These are phyloP conservation scores for Colletotrichum phormii DNA, from an alignment of 2,329 filamentous ascomycete genomes.

Conservation along the genomic window DNA sequence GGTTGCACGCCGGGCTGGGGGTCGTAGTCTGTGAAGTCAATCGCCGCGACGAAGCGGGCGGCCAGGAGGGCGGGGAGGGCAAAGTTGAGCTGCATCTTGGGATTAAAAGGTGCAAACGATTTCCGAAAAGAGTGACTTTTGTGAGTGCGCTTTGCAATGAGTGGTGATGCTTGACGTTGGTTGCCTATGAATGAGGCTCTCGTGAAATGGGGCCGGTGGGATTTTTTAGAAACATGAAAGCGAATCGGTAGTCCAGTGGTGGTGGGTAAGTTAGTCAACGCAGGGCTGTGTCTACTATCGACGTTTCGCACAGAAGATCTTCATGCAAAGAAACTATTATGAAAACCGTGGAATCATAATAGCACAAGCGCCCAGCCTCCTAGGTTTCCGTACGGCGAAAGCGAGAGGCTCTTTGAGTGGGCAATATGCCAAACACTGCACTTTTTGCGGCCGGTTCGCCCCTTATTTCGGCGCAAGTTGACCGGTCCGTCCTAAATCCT, in stretches of 20 bases:
- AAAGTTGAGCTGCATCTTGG: not conserved
- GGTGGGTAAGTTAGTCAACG: not conserved
- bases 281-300: not conserved
- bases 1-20: constrained; percentile 20
- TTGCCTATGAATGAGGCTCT: not conserved
- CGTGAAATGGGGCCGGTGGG: not conserved
- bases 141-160: too few species aligned
- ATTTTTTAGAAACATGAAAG: not conserved
- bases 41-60: constrained; percentile 4
- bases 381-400: not conserved
- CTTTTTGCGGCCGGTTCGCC: not conserved
- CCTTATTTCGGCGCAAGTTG: not conserved
- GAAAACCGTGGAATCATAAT: not conserved
- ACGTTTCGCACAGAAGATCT: not conserved
- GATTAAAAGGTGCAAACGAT: too few species aligned
- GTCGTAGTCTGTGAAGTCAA: constrained; percentile 22
- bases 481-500: not conserved
- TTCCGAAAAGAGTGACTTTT: not conserved
- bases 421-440: not conserved
- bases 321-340: not conserved
- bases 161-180: not conserved
- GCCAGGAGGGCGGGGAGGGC: not conserved
- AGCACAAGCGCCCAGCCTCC: not conserved
- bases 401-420: not conserved
- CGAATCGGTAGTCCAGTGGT: not conserved